Evolutionary conservation across 140 eudicot species (phyloP).

Genomic region (Erigeron philadelphicus): DNA sequence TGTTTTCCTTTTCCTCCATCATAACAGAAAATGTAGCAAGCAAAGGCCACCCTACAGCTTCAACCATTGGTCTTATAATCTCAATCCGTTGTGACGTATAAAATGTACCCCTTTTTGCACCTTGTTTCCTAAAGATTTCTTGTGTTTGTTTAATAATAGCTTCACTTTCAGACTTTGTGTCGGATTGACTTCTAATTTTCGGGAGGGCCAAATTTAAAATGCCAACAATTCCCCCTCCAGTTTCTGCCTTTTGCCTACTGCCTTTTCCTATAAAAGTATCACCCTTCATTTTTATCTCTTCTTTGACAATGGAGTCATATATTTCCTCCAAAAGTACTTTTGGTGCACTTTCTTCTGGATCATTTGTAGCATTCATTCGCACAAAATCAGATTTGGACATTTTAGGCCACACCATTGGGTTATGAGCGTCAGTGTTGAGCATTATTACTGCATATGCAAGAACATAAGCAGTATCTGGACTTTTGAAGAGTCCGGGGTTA

Average conservation of each 20-base stretch:
- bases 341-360: constrained; percentile 76
- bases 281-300: constrained; percentile 88
- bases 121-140: constrained; percentile 59
- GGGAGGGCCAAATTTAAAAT: constrained; percentile 87
- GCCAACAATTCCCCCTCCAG: constrained; percentile 65
- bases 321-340: constrained; percentile 69
- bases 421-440: constrained; percentile 53
- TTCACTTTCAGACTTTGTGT: constrained; percentile 69
- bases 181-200: constrained; percentile 49
- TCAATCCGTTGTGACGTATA: constrained; percentile 62
- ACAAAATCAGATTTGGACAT: constrained; percentile 38
- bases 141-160: constrained; percentile 73
- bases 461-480: constrained; percentile 51
- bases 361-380: constrained; percentile 64
- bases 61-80: constrained; percentile 45
- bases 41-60: constrained; percentile 54
- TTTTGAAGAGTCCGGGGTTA: constrained; percentile 42
- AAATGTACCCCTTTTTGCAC: constrained; percentile 67
- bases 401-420: constrained; percentile 50
- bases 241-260: constrained; percentile 57
- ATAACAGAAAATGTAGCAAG: constrained; percentile 50
- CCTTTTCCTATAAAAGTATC: constrained; percentile 44
- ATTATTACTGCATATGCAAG: constrained; percentile 53
- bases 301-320: constrained; percentile 76
- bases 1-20: constrained; percentile 49